Percentiles rank a stretch among this genome's conserved stretches.
These are phyloP conservation scores for Prorocentrum cordatum DNA, from an alignment of 169 alveolate genomes.

Conservation along the genomic window DNA sequence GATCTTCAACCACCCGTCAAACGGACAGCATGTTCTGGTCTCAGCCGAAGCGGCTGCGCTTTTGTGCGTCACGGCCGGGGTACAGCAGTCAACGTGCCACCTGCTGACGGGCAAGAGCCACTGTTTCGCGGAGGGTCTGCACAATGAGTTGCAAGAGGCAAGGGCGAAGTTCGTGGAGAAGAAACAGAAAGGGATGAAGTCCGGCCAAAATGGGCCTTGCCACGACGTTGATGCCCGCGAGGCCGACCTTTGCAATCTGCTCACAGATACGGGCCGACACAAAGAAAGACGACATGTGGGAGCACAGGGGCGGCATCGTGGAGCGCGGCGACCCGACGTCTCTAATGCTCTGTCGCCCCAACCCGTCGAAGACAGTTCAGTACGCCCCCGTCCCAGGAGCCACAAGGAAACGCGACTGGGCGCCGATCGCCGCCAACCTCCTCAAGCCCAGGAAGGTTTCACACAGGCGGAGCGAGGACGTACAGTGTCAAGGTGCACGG, in stretches of 20 bases:
- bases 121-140: not conserved
- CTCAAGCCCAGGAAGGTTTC: not conserved
- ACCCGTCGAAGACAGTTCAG: not conserved
- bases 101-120: not conserved
- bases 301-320: constrained; percentile 11
- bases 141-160: not conserved
- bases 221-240: not conserved
- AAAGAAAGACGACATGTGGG: not conserved
- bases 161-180: not conserved
- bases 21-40: not conserved
- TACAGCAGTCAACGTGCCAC: not conserved
- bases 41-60: not conserved
- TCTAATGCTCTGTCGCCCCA: not conserved
- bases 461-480: not conserved
- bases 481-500: not conserved
- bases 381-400: constrained; percentile 19
- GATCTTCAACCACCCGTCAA: not conserved
- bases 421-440: not conserved
- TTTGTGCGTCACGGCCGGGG: not conserved
- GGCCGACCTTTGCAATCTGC: not conserved
- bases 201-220: not conserved
- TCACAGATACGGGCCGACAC: no score
- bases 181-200: not conserved
- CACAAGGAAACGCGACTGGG: not conserved
- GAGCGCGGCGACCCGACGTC: not conserved